Base-by-base conservation (phyloP, 495 filamentous ascomycete genomes). In the Aspergillus haitiensis region DNA sequence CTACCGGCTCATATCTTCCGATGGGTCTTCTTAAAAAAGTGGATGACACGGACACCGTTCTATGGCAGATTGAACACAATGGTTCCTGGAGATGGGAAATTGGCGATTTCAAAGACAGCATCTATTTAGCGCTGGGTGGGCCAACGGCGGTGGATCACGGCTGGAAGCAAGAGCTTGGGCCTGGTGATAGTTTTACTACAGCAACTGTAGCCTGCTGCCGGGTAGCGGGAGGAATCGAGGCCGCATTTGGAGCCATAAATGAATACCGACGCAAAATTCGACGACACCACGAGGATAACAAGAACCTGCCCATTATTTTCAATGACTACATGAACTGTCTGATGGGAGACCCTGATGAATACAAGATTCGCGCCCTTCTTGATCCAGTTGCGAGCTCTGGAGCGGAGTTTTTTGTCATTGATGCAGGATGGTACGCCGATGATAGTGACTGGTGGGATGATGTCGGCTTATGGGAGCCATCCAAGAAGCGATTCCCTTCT, bases 281-380 rank as follows among this genome's bases (percentile, higher is more conserved):
- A 10, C 46, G 62, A 16, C 31, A 52, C 11, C 58, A 66, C 15
- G n/a, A 54, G 1, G 64, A 64, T 49, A 58, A 64, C 49, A 47
- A 61, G 34, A 31, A 39, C 13, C 16, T 66, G 7, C 55, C 63
- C 0, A 52, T 66, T 27, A 66, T 68, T 13, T 68, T 68, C 52
- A 68, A 66, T 35, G 66, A 67, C 33, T 67, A 67, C 21, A 67
- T 67, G 65, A 68, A 68, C 34, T 68, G 66, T 35, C 58, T 66
- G 2, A 66, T 68, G 63, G 66, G 66, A n/a, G 66, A 68, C 58
- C 60, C 63, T 7, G 59, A 57, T 15, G 60, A 66, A 16, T 33
- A 66, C 33, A 68, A 68, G 47, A 56, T 68, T 16, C 15, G 53
- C 1, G 60, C 66, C 13, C 52, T 68, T 21, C 11, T 66, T 21